A percentile compares a stretch with the other conserved stretches of the same genome.
Conservation (phyloP, 106 monocot species). For the Chionographis japonica region DNA sequence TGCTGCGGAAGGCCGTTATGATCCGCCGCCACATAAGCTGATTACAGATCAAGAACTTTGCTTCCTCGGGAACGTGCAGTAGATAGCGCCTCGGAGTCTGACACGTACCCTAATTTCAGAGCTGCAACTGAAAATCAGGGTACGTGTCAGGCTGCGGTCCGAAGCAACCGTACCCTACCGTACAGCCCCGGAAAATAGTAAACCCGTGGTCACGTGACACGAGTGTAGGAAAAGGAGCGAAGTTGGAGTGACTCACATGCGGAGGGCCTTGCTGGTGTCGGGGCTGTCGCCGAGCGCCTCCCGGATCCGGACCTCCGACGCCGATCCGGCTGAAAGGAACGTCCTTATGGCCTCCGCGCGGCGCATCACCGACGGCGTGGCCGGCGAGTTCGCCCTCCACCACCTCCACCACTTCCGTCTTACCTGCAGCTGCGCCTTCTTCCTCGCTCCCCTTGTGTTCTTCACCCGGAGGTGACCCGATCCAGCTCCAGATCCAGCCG, state of each 20-base stretch:
- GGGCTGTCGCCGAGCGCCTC: neutral
- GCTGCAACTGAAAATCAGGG: too few species aligned
- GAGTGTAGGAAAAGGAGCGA: neutral
- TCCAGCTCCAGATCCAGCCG: neutral
- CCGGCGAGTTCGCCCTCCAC: neutral
- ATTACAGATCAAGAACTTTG: too few species aligned
- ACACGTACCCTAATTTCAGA: too few species aligned
- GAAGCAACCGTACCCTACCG: too few species aligned
- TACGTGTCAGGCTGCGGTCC: too few species aligned
- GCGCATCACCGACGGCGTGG: neutral
- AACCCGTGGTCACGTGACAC: too few species aligned
- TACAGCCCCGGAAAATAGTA: too few species aligned
- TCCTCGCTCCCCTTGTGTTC: neutral
- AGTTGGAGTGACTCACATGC: neutral
- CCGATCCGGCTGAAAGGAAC: neutral
- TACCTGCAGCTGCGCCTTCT: neutral
- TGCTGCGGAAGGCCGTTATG: too few species aligned
- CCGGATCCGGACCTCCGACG: neutral
- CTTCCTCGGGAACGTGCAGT: neutral
- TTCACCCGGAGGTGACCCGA: neutral
- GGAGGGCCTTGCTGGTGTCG: slow-evolving; percentile 8
- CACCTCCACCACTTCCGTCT: neutral
- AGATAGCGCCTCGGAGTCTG: too few species aligned
- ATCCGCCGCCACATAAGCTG: too few species aligned
- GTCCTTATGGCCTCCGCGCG: neutral